These are phyloP conservation scores for Melampsora larici-populina DNA, from an alignment of 1,284 basidiomycete species.

Conservation along the genomic window DNA sequence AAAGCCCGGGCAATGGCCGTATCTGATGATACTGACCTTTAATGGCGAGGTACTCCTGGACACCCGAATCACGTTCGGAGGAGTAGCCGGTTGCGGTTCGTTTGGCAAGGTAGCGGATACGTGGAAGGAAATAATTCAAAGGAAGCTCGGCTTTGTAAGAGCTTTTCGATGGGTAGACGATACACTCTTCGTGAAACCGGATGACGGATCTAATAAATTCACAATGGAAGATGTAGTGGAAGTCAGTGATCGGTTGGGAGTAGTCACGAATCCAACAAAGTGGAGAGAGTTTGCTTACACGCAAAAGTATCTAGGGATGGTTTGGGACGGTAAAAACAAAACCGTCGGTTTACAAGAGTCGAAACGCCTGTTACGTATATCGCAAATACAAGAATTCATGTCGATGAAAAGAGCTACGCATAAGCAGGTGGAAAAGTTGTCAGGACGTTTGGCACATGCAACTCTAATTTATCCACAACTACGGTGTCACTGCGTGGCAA, in stretches of 20 bases:
- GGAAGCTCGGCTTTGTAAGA: neutral
- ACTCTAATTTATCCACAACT: neutral
- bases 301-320: neutral
- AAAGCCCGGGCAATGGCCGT: too few species aligned
- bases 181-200: neutral
- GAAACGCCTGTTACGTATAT: neutral
- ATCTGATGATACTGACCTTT: too few species aligned
- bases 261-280: neutral
- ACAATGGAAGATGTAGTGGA: neutral
- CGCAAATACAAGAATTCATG: neutral
- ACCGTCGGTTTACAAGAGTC: neutral
- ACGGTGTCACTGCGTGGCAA: neutral
- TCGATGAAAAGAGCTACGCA: neutral
- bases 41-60: too few species aligned
- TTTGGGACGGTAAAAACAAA: too few species aligned
- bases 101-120: constrained; percentile 2
- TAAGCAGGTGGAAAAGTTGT: neutral
- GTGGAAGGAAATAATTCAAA: neutral
- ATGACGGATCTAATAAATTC: too few species aligned
- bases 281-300: neutral
- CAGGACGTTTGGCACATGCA: neutral
- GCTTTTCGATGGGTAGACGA: constrained; percentile 20
- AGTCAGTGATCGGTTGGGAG: neutral
- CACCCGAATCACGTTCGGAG: neutral
- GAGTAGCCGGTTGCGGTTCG: neutral